These are phyloP conservation scores for Cadophora luteo-olivacea DNA, from an alignment of 2,329 filamentous ascomycete genomes.

Conservation along the genomic window DNA sequence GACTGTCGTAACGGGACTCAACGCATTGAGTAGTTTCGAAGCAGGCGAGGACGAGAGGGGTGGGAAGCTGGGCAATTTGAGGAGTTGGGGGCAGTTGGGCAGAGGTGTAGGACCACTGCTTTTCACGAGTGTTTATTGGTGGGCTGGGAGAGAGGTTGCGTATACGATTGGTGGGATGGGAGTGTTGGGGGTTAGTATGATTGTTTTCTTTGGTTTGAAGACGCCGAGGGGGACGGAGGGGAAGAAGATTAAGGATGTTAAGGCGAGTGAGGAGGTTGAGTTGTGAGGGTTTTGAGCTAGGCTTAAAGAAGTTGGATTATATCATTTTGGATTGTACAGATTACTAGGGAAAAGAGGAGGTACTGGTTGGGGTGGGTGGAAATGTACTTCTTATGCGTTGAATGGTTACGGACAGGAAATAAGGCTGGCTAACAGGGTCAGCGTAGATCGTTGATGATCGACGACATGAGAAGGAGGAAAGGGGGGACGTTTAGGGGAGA, in stretches of 20 bases:
- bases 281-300: conserved; percentile 6
- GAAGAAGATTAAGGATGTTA: conserved; percentile 39
- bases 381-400: neutral
- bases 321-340: neutral
- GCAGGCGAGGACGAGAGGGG: conserved; percentile 81
- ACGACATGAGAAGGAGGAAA: neutral
- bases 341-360: neutral
- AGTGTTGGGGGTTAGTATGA: conserved; percentile 74
- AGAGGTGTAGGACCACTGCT: conserved; percentile 85
- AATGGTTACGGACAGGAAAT: neutral
- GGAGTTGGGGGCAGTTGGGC: conserved; percentile 85
- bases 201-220: conserved; percentile 76
- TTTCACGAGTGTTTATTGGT: conserved; percentile 98
- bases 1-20: conserved; percentile 92
- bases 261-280: conserved; percentile 30
- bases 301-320: too few relatives aligned
- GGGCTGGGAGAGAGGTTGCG: conserved; percentile 87
- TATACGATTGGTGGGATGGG: conserved; percentile 82
- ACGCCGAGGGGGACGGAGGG: conserved; percentile 38
- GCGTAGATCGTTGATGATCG: neutral
- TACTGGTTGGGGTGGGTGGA: too few relatives aligned
- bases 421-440: neutral
- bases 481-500: neutral
- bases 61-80: conserved; percentile 82
- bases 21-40: conserved; percentile 91